These are phyloP conservation scores for Myriosclerotinia duriaeana DNA, from an alignment of 2,329 filamentous ascomycete genomes.

Conservation along the genomic window DNA sequence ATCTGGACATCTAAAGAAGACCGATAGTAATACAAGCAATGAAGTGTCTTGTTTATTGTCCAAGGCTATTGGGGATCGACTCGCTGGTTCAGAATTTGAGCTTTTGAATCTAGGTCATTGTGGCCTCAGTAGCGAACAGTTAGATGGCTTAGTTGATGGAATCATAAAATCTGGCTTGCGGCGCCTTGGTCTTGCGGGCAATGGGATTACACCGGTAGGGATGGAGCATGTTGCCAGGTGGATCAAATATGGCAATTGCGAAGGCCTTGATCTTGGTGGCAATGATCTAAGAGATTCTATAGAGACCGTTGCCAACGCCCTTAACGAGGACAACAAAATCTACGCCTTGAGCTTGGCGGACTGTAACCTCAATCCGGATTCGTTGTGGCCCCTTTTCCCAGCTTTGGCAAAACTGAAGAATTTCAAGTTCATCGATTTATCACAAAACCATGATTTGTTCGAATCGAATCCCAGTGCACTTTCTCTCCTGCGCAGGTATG, in stretches of 20 bases:
- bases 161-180: slow-evolving; percentile 74
- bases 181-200: slow-evolving; percentile 80
- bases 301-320: slow-evolving; percentile 52
- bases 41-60: slow-evolving; percentile 64
- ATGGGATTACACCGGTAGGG: slow-evolving; percentile 71
- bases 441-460: slow-evolving; percentile 83
- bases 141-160: slow-evolving; percentile 77
- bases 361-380: slow-evolving; percentile 73
- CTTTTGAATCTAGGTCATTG: slow-evolving; percentile 83
- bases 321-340: slow-evolving; percentile 58
- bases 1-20: slow-evolving; percentile 31
- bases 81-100: slow-evolving; percentile 74
- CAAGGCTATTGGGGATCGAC: slow-evolving; percentile 72
- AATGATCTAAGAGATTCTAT: slow-evolving; percentile 67
- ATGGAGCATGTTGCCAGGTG: slow-evolving; percentile 76
- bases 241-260: slow-evolving; percentile 72
- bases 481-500: slow-evolving; percentile 69
- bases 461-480: slow-evolving; percentile 71
- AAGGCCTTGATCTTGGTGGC: slow-evolving; percentile 84
- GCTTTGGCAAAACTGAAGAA: slow-evolving; percentile 66
- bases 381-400: slow-evolving; percentile 73
- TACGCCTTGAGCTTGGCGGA: slow-evolving; percentile 85
- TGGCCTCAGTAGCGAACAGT: slow-evolving; percentile 65
- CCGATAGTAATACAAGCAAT: slow-evolving; percentile 30
- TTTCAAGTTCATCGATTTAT: slow-evolving; percentile 88